Base-by-base conservation (phyloP, 352 stramenopile species). In the Globisporangium middletonii region DNA sequence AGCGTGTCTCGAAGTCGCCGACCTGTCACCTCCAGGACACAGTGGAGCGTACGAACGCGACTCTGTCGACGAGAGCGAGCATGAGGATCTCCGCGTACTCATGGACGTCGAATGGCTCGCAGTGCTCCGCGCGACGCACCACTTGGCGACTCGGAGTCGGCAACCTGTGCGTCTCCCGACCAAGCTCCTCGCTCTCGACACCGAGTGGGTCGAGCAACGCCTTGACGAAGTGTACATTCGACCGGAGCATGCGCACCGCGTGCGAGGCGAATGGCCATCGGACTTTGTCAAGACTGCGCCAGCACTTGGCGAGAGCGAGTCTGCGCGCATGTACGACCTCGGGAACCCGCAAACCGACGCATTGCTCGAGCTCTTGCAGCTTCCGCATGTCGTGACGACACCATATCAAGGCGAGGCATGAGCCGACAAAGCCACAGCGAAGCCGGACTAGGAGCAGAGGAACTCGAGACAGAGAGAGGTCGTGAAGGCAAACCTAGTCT, bases 261-360 rank as follows among this genome's bases (percentile, higher is more conserved):
- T 52, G 11, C 33, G 53, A 15, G 38, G 27, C 26, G 65, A 64
- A 11, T 72, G 69, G 59, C 46, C 65, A 5, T 46, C 41, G 4
- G 58, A 71, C 5, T 85, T 85, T 51, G 48, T 42, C 3, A 51
- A 52, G 45, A 81, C 61, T 2, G 73, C 64, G 0, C 59, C 63
- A 13, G 37, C 59, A 12, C 55, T 65, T 30, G 59, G 56, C 15
- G 38, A 68, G 50, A 33, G 19, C 33, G 13, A 15, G 18, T 15
- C 30, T 9, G 13, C 23, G n/a, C 2, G 18, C 4, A 41, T 61
- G 30, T 50, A 28, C 30, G 41, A 19, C 18, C 33, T 63, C 9
- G 87, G 89, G 9, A 97, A 96, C 69, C 90, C 86, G 13, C 89
- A 97, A 61, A 97, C 89, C 0, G 89, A 97, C 72, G 52, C 60